phyloP scores from a whole-genome alignment of 352 stramenopile species.

The Lagenidium sp. region DNA sequence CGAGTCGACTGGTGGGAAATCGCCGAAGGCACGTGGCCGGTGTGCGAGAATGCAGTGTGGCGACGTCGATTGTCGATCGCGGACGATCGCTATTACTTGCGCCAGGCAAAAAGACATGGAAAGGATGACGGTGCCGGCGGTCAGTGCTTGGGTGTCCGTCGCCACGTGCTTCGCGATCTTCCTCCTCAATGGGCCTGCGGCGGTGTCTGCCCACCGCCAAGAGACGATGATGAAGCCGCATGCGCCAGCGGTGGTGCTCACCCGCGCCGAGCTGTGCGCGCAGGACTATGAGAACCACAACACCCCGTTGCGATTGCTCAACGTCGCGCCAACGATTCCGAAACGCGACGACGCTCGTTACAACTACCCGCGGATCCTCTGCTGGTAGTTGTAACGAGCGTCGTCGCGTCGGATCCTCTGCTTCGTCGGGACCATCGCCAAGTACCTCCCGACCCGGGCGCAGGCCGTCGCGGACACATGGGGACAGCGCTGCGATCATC shows the following conservation, averaged over 20 bases:
- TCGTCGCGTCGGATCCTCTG: slow-evolving; percentile 41
- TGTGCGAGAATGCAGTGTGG: no score
- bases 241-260: no score
- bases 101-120: no score
- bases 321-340: slow-evolving; percentile 20
- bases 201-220: no score
- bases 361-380: slow-evolving; percentile 37
- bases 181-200: no score
- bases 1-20: no score
- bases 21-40: no score
- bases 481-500: slow-evolving; percentile 69
- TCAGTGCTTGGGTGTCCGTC: slow-evolving; percentile 1
- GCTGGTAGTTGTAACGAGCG: no score
- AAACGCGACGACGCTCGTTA: not conserved
- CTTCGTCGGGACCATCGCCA: slow-evolving; percentile 78
- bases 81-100: no score
- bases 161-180: no score
- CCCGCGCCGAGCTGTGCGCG: slow-evolving; percentile 54
- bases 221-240: no score
- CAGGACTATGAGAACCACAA: slow-evolving; percentile 33
- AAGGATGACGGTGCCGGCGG: slow-evolving; percentile 1
- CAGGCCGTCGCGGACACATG: slow-evolving; percentile 70
- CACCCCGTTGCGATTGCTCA: slow-evolving; percentile 28
- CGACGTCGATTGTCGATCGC: no score
- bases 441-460: slow-evolving; percentile 46